These are phyloP conservation scores for Eucalyptus virginea DNA, from an alignment of 345 rosid species.

Conservation along the genomic window DNA sequence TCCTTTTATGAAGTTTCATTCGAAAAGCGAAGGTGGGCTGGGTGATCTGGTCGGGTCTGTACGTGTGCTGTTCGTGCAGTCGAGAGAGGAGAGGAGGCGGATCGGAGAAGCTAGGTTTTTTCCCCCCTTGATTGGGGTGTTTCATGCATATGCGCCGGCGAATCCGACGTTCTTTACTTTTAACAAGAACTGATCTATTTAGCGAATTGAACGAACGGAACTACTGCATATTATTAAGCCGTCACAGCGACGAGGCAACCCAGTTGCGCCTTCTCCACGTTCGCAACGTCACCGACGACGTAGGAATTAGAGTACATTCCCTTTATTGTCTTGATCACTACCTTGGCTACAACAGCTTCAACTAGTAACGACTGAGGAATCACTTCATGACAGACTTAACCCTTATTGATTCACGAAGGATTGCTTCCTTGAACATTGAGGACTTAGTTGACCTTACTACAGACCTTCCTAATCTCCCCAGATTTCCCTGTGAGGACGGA, in stretches of 20 bases:
- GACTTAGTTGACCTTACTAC: not conserved
- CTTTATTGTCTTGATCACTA: not conserved
- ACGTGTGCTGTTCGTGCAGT: not conserved
- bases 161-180: not conserved
- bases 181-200: not conserved
- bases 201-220: not conserved
- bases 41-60: not conserved
- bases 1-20: not conserved
- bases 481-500: constrained; percentile 8
- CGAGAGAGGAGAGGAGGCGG: not conserved
- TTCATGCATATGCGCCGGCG: not conserved
- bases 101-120: not conserved
- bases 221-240: not conserved
- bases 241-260: not conserved
- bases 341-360: not conserved
- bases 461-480: constrained; percentile 22
- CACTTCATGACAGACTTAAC: not conserved
- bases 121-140: not conserved
- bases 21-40: not conserved
- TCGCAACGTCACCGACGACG: not conserved
- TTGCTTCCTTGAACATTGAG: not conserved
- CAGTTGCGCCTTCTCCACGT: not conserved
- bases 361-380: not conserved
- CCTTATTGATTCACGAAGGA: not conserved
- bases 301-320: not conserved